These are phyloP conservation scores for Magnolia sinica DNA, from an alignment of 164 flowering plant genomes.

Conservation along the genomic window DNA sequence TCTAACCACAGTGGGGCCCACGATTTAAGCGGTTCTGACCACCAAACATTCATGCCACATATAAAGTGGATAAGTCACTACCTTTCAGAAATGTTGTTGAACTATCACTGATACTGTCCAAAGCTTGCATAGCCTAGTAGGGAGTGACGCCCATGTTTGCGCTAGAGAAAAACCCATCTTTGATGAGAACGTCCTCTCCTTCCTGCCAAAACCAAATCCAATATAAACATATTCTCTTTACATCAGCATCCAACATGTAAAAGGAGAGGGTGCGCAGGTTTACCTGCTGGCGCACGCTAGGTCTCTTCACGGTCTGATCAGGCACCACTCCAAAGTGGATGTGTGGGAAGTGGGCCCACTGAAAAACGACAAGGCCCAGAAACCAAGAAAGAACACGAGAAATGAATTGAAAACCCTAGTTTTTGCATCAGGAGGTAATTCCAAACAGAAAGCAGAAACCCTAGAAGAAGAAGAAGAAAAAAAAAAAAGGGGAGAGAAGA, in stretches of 20 bases:
- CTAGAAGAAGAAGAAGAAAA: slow-evolving; percentile 7
- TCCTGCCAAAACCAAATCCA: slow-evolving; percentile 38
- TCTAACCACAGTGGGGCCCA: not conserved
- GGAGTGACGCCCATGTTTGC: slow-evolving; percentile 82
- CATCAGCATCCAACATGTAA: not conserved
- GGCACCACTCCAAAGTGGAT: slow-evolving; percentile 95
- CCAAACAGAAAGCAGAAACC: slow-evolving; percentile 11
- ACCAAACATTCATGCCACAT: not conserved
- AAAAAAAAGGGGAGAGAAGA: not conserved
- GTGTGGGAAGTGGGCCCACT: slow-evolving; percentile 99
- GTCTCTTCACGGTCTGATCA: slow-evolving; percentile 70
- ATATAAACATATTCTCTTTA: not conserved
- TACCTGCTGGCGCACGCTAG: slow-evolving; percentile 75
- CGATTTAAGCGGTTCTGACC: not conserved
- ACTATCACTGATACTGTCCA: not conserved
- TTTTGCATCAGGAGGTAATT: not conserved
- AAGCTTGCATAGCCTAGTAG: slow-evolving; percentile 29
- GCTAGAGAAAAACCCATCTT: slow-evolving; percentile 66
- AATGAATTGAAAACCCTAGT: slow-evolving; percentile 13
- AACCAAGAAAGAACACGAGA: not conserved
- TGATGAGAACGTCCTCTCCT: slow-evolving; percentile 67
- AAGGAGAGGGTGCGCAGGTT: not conserved
- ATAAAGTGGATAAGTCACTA: not conserved
- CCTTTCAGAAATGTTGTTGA: not conserved
- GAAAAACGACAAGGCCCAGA: slow-evolving; percentile 21